Base-by-base conservation (phyloP, 148 eudicot species). In the Persicaria tinctoria region DNA sequence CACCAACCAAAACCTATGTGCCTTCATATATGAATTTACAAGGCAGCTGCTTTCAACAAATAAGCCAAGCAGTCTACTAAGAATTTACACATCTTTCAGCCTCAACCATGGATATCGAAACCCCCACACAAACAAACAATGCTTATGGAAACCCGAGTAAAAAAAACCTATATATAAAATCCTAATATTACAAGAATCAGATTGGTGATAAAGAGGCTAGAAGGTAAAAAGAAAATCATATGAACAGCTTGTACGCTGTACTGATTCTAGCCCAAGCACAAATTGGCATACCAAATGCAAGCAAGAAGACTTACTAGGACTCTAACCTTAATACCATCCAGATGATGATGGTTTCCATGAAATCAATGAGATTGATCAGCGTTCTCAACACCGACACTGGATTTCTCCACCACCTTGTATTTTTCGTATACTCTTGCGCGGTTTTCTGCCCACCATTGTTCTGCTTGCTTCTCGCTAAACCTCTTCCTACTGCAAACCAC, bases 371-470 rank as follows among this genome's bases (percentile, higher is more conserved):
- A 76, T 55, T 84, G 82, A 76, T 86, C 90, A 47, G 86, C 93
- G 70, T 89, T 84, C 9, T 77, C 96, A 70, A 82, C 86, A 23
- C 97, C 98, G 63, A 89, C 85, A 76, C 89, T 87, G n/a, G 97
- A 89, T 80, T 90, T 94, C 82, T 91, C 98, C 56, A 82, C 83
- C 84, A 94, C 97, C 75, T 91, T 91, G 83, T 94, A 92, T 47
- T 78, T 85, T 80, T 94, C 93, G 69, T 91, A 90, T 53, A 91
- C 98, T 83, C 96, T 87, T 76, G 83, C 86, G 50, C 98, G 87
- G 73, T 94, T 94, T 85, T 91, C 97, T 51, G 96, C 81, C 98
- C 98, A 94, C 98, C 98, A 94, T 73, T 87, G 88, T 77, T 94
- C 98, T 71, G 98, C 98, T 89, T 94, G 96, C 76, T 91, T 90